Conservation (phyloP, 2,329 filamentous ascomycete species). For the Penicillium sp. region DNA sequence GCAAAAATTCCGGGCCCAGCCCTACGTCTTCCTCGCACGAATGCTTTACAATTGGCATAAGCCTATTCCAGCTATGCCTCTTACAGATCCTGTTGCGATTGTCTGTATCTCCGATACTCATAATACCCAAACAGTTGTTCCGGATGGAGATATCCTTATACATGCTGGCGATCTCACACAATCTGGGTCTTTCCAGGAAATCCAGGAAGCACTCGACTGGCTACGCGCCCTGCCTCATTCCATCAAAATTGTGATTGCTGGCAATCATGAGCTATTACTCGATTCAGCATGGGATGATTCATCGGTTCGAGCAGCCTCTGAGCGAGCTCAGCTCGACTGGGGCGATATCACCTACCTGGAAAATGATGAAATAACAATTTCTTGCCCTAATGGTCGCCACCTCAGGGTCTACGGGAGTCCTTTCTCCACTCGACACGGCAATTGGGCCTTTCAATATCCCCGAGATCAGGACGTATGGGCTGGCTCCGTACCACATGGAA, state of each 20-base stretch:
- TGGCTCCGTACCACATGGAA: constrained; percentile 63
- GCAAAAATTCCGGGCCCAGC: constrained; percentile 13
- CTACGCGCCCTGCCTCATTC: constrained; percentile 65
- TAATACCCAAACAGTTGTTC: constrained; percentile 21
- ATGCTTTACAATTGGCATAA: constrained; percentile 15
- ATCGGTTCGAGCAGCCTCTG: constrained; percentile 35
- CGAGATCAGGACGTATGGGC: constrained; percentile 63
- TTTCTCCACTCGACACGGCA: constrained; percentile 68
- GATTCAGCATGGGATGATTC: constrained; percentile 54
- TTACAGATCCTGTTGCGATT: constrained; percentile 11
- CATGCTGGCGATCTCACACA: constrained; percentile 52
- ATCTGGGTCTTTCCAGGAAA: constrained; percentile 62
- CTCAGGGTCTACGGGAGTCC: constrained; percentile 73
- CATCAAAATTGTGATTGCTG: constrained; percentile 74
- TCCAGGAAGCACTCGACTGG: constrained; percentile 77
- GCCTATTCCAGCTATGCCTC: constrained; percentile 8
- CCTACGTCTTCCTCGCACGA: constrained; percentile 15
- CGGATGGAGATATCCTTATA: constrained; percentile 39
- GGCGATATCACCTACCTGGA: constrained; percentile 69
- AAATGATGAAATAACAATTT: constrained; percentile 59
- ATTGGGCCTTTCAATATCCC: constrained; percentile 74
- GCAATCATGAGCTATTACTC: constrained; percentile 82
- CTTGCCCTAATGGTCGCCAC: constrained; percentile 55
- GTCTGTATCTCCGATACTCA: constrained; percentile 35
- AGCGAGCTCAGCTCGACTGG: constrained; percentile 58